Conservation (phyloP, 306 rosid genomes). For the Alnus rubra region DNA sequence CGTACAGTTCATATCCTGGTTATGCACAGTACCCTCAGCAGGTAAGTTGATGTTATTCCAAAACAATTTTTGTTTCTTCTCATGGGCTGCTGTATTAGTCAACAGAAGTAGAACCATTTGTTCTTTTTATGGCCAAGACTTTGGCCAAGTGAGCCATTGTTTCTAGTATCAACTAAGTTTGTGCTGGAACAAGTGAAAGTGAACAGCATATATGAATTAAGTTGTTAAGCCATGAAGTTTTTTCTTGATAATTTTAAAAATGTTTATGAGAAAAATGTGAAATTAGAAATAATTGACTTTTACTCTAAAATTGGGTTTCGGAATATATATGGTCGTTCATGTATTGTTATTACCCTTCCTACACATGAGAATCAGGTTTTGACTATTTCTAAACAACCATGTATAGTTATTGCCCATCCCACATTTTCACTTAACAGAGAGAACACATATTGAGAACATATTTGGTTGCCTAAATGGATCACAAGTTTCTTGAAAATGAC, state of each 20-base stretch:
- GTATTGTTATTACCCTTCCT: background rate
- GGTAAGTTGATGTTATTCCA: slow-evolving; percentile 35
- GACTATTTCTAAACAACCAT: background rate
- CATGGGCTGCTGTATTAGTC: background rate
- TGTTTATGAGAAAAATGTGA: background rate
- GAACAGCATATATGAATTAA: background rate
- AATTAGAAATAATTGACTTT: background rate
- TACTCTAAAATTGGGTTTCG: background rate
- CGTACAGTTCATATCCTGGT: slow-evolving; percentile 73
- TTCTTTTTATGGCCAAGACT: background rate
- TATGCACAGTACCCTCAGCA: slow-evolving; percentile 83
- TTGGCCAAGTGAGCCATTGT: background rate
- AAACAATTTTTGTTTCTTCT: background rate
- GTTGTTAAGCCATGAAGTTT: background rate
- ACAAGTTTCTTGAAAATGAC: background rate
- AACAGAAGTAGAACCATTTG: background rate
- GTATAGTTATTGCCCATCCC: background rate
- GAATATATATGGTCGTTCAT: background rate
- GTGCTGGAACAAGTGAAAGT: background rate
- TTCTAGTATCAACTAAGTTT: background rate
- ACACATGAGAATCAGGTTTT: background rate
- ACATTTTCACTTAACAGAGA: background rate
- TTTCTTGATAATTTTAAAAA: background rate
- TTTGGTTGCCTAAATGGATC: background rate
- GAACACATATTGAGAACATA: background rate